A percentile compares a stretch with the other conserved stretches of the same genome.
Conservation (phyloP, 169 alveolate species). For the Plasmodium gaboni region DNA sequence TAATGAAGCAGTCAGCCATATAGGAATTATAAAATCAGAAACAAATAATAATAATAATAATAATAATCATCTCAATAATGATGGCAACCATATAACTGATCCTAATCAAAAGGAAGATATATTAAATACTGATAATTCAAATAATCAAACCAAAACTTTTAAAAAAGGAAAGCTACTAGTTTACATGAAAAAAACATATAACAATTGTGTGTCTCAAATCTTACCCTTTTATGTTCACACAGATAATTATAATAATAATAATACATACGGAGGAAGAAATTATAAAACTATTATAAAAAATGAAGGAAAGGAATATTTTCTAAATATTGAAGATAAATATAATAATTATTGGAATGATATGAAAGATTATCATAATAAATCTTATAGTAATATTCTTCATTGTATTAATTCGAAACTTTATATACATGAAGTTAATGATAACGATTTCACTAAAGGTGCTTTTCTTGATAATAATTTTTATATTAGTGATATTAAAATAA, state of each 20-base stretch:
- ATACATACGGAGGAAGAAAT: neutral
- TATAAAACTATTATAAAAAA: conserved; percentile 9
- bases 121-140: neutral
- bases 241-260: neutral
- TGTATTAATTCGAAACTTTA: conserved; percentile 34
- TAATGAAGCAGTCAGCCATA: neutral
- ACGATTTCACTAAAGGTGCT: conserved; percentile 67
- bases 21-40: neutral
- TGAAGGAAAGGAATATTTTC: neutral
- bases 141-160: neutral
- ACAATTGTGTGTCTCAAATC: conserved; percentile 36
- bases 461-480: conserved; percentile 55
- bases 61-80: neutral
- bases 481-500: conserved; percentile 49
- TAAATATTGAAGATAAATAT: neutral
- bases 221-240: conserved; percentile 38
- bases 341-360: neutral
- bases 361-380: neutral
- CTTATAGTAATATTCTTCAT: conserved; percentile 27
- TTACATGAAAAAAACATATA: conserved; percentile 62
- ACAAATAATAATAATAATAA: neutral
- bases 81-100: neutral
- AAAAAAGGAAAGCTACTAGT: conserved; percentile 24
- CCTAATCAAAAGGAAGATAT: neutral
- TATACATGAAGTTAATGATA: conserved; percentile 48